Evolutionary conservation across 768 basidiomycete genomes (phyloP), one percentile per base, ranked within the genome.

Genomic region (Termitomyces sp.): DNA sequence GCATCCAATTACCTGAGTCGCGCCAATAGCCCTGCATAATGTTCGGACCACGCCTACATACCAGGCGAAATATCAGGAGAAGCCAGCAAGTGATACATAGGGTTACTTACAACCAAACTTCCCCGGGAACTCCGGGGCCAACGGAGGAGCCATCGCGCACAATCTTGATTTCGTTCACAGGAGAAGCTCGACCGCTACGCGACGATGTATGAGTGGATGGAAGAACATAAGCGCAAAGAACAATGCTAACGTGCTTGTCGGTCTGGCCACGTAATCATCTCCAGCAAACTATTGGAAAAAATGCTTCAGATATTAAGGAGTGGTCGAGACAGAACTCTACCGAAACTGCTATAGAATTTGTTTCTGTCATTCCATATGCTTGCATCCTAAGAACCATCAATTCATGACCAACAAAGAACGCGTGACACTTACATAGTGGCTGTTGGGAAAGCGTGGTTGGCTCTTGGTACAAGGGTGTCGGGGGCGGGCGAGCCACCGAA

Each of bases 11-110:
- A 77, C 80, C 79, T 64, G 76, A 73, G 65, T 87, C 84, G 40
- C 77, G 70, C 82, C 82, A 85, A 63, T 86, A 86, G 23, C 75
- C 75, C 66, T 81, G 78, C 83, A 85, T 85, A 49, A 85, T 72
- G 64, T 84, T 82, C 1, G 82, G 82, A n/a, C 85, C 84, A 21
- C 81, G 80, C 58, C 79, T 81, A 46, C 17, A 29, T 40, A 41
- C 25, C 31, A 56, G 29, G 10, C 17, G 8, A 38, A 27, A 40
- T 51, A 51, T 51, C 8, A 19, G 40, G 38, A 27, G 21, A 56
- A 40, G 50, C 34, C 14, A 21, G 8, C 43, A 35, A 14, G 56
- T 9, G 45, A 41, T 12, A 27, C 19, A 12, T 43, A 52, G 25
- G 9, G 21, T 12, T 12, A 70, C 78, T 70, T 61, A 79, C 77